Conservation (phyloP, 2,329 filamentous ascomycete species). For the Ophiostoma sp. region DNA sequence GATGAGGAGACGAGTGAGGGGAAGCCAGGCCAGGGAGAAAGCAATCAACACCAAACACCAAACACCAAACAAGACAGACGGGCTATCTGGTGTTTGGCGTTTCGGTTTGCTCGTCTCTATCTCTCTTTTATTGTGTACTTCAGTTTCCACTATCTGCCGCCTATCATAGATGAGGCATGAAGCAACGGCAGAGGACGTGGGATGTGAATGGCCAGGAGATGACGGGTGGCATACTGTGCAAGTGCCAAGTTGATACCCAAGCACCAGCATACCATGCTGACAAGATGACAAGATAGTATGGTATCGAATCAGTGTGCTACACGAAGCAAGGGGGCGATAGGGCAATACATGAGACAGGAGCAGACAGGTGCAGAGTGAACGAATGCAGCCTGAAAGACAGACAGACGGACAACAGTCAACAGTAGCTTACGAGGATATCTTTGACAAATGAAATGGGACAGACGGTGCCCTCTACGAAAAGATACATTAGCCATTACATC, state of each 20-base stretch:
- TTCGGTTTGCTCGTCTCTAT: not conserved
- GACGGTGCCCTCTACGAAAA: constrained; percentile 65
- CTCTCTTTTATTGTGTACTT: not conserved
- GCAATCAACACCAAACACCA: not conserved
- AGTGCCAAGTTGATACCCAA: not conserved
- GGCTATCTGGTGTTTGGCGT: not conserved
- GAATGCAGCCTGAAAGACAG: not conserved
- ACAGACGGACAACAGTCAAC: constrained; percentile 16
- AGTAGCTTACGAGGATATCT: constrained; percentile 66
- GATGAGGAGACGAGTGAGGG: not conserved
- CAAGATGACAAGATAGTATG: not conserved
- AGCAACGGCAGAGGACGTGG: not conserved
- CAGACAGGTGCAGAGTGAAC: not conserved
- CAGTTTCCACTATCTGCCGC: not conserved
- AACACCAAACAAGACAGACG: not conserved
- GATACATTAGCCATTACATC: constrained; percentile 37
- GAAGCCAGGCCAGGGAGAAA: not conserved
- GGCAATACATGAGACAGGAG: not conserved
- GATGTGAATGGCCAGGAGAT: not conserved
- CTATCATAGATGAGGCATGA: not conserved
- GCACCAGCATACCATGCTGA: not conserved
- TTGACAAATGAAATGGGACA: constrained; percentile 82
- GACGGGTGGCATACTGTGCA: not conserved
- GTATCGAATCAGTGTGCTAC: constrained; percentile 4
- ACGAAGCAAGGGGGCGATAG: constrained; percentile 9